Evolutionary conservation across 768 basidiomycete species (phyloP), one percentile per base, ranked within the genome.

Genomic region (Termitomyces sp.): DNA sequence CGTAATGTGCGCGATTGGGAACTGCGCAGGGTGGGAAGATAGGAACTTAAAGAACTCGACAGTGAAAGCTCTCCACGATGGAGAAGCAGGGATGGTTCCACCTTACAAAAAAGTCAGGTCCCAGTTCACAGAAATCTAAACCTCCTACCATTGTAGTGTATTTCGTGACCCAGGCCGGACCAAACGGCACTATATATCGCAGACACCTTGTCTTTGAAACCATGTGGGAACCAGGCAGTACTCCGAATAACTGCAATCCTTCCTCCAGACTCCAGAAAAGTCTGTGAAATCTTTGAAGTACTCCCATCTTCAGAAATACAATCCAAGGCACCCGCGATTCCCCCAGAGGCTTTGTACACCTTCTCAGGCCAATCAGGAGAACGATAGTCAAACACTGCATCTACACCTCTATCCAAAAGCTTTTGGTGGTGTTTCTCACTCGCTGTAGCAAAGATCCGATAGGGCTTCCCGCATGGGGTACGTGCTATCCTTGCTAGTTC

Each of bases 241-340:
- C 63, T 66, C 14, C 71, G 63, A 36, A 76, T 60, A 17, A 74
- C 73, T 2, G 74, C 74, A 9, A 75, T 71, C 47, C 63, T 73
- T 1, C 73, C 72, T 6, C 73, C 74, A 32, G 49, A 62, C 10
- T 68, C 64, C 9, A 20, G 59, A 47, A 72, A 73, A 0, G 70
- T 70, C 51, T 73, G 68, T n/a, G 74, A 74, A 4, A 75, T 67
- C 10, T 65, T 62, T 15, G 66, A 71, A 0, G 73, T 74, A 11
- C 61, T 75, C 7, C 68, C 68, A 14, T 69, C 71, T 40, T 75
- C 73, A 3, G 73, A 73, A 8, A 76, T 76, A 57, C 75, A 74
- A 52, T 76, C 75, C 8, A 75, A 54, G 4, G 74, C 75, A 55
- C 67, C 66, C 0, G 69, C 65, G 5, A 76, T 70, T 2, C 73